These are phyloP conservation scores for Nakazawaea holstii DNA, from an alignment of 805 yeast species.

Conservation along the genomic window DNA sequence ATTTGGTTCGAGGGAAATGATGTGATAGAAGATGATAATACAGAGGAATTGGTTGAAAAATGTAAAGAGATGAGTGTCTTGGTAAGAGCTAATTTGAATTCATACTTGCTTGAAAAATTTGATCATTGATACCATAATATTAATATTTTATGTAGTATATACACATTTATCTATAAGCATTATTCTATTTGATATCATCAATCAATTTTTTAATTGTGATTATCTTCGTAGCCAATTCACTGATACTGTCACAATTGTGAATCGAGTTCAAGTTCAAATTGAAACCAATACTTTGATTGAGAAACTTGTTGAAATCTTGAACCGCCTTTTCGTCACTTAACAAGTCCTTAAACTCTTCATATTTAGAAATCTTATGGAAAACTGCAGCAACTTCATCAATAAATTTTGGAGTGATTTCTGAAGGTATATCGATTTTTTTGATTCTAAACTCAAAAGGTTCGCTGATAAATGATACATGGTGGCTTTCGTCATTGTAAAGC, in stretches of 20 bases:
- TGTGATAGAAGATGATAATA: constrained; percentile 27
- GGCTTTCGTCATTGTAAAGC: constrained; percentile 61
- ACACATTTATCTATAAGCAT: too few species aligned
- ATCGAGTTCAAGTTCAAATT: constrained; percentile 37
- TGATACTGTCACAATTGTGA: constrained; percentile 30
- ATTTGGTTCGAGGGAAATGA: constrained; percentile 43
- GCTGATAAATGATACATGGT: constrained; percentile 62
- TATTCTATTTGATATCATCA: constrained; percentile 8
- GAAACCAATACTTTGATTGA: constrained; percentile 22
- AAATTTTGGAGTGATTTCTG: constrained; percentile 25
- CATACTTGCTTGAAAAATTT: constrained; percentile 28
- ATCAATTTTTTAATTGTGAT: constrained; percentile 21
- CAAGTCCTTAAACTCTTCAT: constrained; percentile 8
- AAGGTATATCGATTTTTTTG: constrained; percentile 31
- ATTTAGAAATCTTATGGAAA: background rate
- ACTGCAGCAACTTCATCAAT: constrained; percentile 26
- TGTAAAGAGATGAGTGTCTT: constrained; percentile 39
- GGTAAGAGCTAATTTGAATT: constrained; percentile 39
- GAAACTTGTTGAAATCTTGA: constrained; percentile 13
- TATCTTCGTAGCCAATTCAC: constrained; percentile 20
- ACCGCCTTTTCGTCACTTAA: constrained; percentile 15
- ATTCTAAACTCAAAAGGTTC: constrained; percentile 58
- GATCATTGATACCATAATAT: background rate
- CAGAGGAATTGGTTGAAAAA: constrained; percentile 18
- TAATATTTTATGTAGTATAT: background rate